Base-by-base conservation (phyloP, 108 stramenopile species). In the Nitzschia sp. region DNA sequence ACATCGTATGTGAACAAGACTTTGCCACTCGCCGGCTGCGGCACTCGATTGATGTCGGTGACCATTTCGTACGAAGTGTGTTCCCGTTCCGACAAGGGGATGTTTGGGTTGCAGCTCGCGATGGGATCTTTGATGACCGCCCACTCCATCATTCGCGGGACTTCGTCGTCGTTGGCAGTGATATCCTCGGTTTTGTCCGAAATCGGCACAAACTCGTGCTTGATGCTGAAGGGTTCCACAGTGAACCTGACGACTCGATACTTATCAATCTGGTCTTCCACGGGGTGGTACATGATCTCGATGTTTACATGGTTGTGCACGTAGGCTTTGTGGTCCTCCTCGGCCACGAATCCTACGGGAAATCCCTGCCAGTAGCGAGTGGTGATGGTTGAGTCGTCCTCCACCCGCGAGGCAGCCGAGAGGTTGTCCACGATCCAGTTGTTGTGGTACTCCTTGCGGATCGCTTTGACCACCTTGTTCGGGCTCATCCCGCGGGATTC, bases 351-450 rank as follows among this genome's bases (percentile, higher is more conserved):
- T 15, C 98, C 98, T n/a, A 99, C 80, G 15, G 95, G 97, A 75
- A 98, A 99, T 1, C 98, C 98, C 68, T 95, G 91, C 70, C 85
- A 88, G 74, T 98, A 98, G 31, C 81, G 72, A 8, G 89, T 89
- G 27, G 86, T 87, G 30, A 82, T 57, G n/a, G 77, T 77, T 9
- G 72, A 75, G 46, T 89, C 94, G 58, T 88, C 77, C 57, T 92
- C 87, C 31, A 88, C 82, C 72, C 83, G 87, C 32, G 74, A 76
- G 13, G 95, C 97, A 8, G 96, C 89, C 23, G 97, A 92, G 6
- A 99, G 83, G 79, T 97, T 98, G 79, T 98, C 98, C 19, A 99
- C 95, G 46, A 98, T 98, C 98, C 96, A 97, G 76, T 99, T 97
- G 71, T 95, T 93, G 77, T 93, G 93, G 74, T 99, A 99, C 28